Percentiles rank a stretch among this genome's conserved stretches.
phyloP scores from a whole-genome alignment of 2,329 filamentous ascomycete species.

The Moelleriella libera region DNA sequence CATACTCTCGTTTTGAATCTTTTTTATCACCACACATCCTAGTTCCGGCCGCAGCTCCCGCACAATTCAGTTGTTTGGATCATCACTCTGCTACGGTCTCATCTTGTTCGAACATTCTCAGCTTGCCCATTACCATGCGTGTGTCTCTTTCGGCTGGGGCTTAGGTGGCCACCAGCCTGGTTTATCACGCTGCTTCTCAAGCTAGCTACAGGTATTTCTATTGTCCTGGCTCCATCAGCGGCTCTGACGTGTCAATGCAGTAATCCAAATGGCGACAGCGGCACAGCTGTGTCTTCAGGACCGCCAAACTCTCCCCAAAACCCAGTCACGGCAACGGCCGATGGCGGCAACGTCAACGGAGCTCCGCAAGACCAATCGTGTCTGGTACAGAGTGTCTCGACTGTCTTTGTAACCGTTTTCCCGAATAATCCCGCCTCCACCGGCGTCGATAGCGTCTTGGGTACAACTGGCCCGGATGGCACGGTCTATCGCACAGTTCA shows the following conservation, averaged over 20 bases:
- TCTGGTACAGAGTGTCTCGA: constrained; percentile 22
- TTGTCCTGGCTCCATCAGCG: not conserved
- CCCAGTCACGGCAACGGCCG: not conserved
- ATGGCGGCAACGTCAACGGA: not conserved
- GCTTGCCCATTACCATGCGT: constrained; percentile 21
- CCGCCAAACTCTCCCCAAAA: not conserved
- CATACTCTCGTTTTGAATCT: constrained; percentile 1
- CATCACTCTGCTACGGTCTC: not conserved
- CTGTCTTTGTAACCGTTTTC: constrained; percentile 33
- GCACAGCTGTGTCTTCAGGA: constrained; percentile 3
- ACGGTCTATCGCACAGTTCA: constrained; percentile 7
- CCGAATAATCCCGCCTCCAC: constrained; percentile 14
- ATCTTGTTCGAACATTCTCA: constrained; percentile 1
- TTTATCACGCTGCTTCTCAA: constrained; percentile 17
- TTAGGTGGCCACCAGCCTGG: constrained; percentile 19
- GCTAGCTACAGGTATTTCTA: constrained; percentile 18
- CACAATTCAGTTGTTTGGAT: constrained; percentile 3
- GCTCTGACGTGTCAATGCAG: constrained; percentile 5
- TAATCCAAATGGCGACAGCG: constrained; percentile 5
- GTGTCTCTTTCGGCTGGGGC: constrained; percentile 18
- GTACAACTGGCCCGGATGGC: constrained; percentile 7
- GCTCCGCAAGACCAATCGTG: constrained; percentile 18
- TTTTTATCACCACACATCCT: constrained; percentile 2
- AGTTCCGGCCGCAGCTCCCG: constrained; percentile 1
- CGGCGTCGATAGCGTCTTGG: constrained; percentile 2